A percentile compares a stretch with the other conserved stretches of the same genome.
Evolutionary conservation across 139 green algal species (phyloP).

Genomic region (Chlorella sorokiniana): DNA sequence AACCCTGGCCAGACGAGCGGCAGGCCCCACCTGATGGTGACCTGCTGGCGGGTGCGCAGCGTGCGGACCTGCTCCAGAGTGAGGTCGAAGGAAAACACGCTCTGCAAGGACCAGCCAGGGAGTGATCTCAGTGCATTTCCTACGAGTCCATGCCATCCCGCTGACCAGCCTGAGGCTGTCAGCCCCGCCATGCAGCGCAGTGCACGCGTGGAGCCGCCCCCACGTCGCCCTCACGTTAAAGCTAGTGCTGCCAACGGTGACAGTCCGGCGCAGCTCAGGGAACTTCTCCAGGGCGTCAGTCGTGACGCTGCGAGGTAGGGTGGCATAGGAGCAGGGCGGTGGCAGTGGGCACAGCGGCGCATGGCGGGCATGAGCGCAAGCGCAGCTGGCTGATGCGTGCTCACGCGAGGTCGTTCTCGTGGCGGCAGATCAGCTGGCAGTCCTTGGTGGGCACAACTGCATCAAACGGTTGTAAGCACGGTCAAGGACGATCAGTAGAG

Average conservation of each 20-base stretch:
- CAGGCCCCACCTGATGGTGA: neutral
- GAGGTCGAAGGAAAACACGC: conserved; percentile 8
- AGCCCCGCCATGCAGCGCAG: no score
- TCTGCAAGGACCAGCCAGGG: no score
- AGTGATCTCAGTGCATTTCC: no score
- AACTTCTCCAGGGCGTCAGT: neutral
- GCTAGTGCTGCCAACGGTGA: neutral
- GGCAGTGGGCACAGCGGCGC: no score
- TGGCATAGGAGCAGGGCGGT: neutral
- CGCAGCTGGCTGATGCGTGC: neutral
- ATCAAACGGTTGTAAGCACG: neutral
- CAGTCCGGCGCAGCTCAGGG: neutral
- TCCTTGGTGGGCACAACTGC: conserved; percentile 14
- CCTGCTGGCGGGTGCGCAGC: neutral
- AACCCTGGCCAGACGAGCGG: neutral
- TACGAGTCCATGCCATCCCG: no score
- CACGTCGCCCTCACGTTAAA: neutral
- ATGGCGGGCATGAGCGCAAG: neutral
- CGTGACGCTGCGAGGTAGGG: neutral
- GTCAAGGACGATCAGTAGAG: no score
- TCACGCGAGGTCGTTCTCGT: conserved; percentile 28
- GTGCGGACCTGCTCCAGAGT: conserved; percentile 1
- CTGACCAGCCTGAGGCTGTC: no score
- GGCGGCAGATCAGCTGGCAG: conserved; percentile 44
- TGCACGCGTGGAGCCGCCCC: no score